A percentile compares a stretch with the other conserved stretches of the same genome.
Conservation (phyloP, 2,329 filamentous ascomycete genomes). For the Helotiales sp. region DNA sequence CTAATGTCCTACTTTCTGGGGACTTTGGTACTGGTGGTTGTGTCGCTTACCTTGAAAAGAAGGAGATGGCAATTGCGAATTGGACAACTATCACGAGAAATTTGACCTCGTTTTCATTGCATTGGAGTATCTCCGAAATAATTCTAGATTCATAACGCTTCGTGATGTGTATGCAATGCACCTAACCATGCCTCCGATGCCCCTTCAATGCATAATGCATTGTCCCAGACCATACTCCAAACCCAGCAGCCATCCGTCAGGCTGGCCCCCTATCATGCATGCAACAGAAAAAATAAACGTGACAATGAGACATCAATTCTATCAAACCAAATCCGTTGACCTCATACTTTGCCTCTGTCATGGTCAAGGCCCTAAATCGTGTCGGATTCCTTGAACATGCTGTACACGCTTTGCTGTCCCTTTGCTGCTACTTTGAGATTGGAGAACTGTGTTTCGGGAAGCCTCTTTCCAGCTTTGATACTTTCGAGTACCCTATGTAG, state of each 20-base stretch:
- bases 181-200: conserved; percentile 7
- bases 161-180: conserved; percentile 20
- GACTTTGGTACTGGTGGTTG: no score
- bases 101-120: not conserved
- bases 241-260: conserved; percentile 18
- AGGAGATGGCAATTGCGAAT: no score
- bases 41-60: no score
- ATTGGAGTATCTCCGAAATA: not conserved
- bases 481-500: conserved; percentile 74
- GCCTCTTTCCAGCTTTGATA: conserved; percentile 70
- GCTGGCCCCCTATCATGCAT: conserved; percentile 13
- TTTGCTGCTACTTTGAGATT: conserved; percentile 60
- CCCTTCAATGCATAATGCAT: not conserved
- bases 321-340: not conserved
- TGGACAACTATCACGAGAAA: not conserved
- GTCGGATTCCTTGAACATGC: conserved; percentile 41
- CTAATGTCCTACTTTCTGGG: no score
- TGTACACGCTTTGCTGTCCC: conserved; percentile 65
- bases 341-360: conserved; percentile 1
- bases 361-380: conserved; percentile 7
- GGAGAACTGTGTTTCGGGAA: conserved; percentile 73
- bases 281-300: conserved; percentile 6
- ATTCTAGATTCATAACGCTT: not conserved
- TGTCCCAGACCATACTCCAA: conserved; percentile 17
- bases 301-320: not conserved